Evolutionary conservation across 495 filamentous ascomycete species (phyloP), one percentile per base, ranked within the genome.

Genomic region (Massariosphaeria phaeospora): DNA sequence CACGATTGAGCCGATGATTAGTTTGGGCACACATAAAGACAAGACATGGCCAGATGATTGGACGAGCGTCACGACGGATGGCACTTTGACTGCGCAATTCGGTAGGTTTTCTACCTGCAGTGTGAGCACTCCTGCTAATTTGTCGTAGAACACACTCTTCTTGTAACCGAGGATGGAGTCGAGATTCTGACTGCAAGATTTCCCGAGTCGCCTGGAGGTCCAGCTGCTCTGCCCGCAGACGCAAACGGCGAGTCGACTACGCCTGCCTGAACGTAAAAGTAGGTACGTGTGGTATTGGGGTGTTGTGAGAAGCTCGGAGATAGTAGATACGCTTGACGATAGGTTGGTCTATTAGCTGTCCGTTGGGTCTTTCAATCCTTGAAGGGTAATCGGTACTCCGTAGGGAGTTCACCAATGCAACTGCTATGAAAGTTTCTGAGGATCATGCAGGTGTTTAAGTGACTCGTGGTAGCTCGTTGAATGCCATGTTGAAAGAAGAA

Each of bases 161-260:
- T 99, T 2, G 91, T 97, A 1, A 99, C 93, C 0, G 91, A 93
- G 65, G 84, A 87, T 47, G 93, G 93, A 1, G 89, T 95, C 12
- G 93, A 99, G 73, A 77, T 97, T 33, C 70, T 99, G 63, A 99
- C 93, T 1, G 93, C 91, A 25, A 79, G 93, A 59, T 70, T 81
- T 35, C 75, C 81, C 18, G 79, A 84, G 66, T 96, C 90, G 4
- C 93, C 93, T 0, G 93, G 93, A 36, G 93, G 93, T 0, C 78
- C 86, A 17, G 70, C 95, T 26, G 74, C 82, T 2, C 86, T 91
- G 76, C 89, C 79, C 1, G 42, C 33, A 40, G 52, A 34, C 29
- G 34, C 52, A 46, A 64, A 63, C 40, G 62, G 54, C 25, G 52
- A 58, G 11, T 29, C 48, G 33, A 48, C 57, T 5, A 55, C n/a